Evolutionary conservation across 2,329 filamentous ascomycete genomes (phyloP).

Genomic region (Penicillium crustosum): DNA sequence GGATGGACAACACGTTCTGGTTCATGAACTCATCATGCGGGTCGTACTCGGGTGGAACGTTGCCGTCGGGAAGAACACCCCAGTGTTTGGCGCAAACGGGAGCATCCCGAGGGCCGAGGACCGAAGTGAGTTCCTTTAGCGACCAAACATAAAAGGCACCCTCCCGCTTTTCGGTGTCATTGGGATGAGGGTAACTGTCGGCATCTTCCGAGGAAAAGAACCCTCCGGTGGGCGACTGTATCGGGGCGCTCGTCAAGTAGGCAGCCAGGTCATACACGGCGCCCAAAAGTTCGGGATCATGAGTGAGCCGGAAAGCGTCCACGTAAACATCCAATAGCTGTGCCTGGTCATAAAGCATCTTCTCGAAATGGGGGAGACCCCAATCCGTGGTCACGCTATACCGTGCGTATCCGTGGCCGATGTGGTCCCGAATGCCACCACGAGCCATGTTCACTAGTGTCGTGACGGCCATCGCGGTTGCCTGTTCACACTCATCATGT

Average conservation of each 20-base stretch:
- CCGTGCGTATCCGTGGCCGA: conserved; percentile 75
- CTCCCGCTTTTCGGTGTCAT: conserved; percentile 79
- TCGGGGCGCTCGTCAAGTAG: conserved; percentile 74
- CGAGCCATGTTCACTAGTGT: conserved; percentile 77
- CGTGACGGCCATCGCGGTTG: conserved; percentile 74
- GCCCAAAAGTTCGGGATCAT: conserved; percentile 70
- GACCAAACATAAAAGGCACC: conserved; percentile 97
- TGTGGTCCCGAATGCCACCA: conserved; percentile 70
- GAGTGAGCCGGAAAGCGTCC: conserved; percentile 74
- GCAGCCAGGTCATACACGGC: conserved; percentile 78
- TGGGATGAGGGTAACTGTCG: conserved; percentile 73
- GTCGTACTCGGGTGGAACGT: conserved; percentile 78
- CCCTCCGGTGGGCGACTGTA: conserved; percentile 67
- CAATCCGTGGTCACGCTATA: conserved; percentile 91
- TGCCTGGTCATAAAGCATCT: conserved; percentile 91
- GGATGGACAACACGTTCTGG: conserved; percentile 81
- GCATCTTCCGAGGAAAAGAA: conserved; percentile 90
- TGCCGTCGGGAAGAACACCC: conserved; percentile 79
- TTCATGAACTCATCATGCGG: conserved; percentile 92
- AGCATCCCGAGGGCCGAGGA: conserved; percentile 68
- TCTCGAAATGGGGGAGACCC: conserved; percentile 95
- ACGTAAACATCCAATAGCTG: conserved; percentile 81
- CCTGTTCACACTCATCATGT: conserved; percentile 69
- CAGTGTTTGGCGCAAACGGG: conserved; percentile 79
- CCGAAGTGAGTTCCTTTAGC: conserved; percentile 74